A percentile compares a stretch with the other conserved stretches of the same genome.
These are phyloP conservation scores for Hura crepitans DNA, from an alignment of 441 rosid species.

Conservation along the genomic window DNA sequence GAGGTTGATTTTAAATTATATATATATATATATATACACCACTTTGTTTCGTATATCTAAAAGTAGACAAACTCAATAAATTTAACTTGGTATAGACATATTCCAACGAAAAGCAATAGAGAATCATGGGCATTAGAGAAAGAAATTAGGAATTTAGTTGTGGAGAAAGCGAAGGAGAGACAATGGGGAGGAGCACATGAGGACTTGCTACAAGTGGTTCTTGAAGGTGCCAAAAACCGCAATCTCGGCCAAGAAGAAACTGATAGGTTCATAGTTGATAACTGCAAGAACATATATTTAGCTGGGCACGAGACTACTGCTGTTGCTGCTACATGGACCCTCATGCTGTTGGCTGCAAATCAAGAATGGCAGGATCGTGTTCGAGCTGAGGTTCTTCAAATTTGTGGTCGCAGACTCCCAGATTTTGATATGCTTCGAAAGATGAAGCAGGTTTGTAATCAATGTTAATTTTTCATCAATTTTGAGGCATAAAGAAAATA, in stretches of 20 bases:
- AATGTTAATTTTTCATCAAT: no score
- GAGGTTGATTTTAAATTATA: no score
- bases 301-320: slow-evolving; percentile 67
- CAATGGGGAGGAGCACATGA: slow-evolving; percentile 14
- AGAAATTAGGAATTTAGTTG: slow-evolving; percentile 32
- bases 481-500: no score
- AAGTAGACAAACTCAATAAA: no score
- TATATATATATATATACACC: no score
- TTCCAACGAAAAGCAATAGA: slow-evolving; percentile 39
- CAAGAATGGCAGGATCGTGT: slow-evolving; percentile 57
- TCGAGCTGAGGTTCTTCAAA: slow-evolving; percentile 41
- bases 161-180: slow-evolving; percentile 40
- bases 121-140: slow-evolving; percentile 44
- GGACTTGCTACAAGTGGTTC: slow-evolving; percentile 35
- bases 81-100: slow-evolving; percentile 15
- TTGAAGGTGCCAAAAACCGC: slow-evolving; percentile 35
- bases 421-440: slow-evolving; percentile 37
- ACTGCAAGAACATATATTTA: slow-evolving; percentile 61
- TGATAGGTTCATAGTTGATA: slow-evolving; percentile 49
- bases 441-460: slow-evolving; percentile 53
- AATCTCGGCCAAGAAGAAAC: slow-evolving; percentile 31
- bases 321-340: slow-evolving; percentile 54
- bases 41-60: no score
- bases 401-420: slow-evolving; percentile 38
- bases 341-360: slow-evolving; percentile 59